Evolutionary conservation across 1,284 basidiomycete species (phyloP).

Genomic region (Tilletia indica): DNA sequence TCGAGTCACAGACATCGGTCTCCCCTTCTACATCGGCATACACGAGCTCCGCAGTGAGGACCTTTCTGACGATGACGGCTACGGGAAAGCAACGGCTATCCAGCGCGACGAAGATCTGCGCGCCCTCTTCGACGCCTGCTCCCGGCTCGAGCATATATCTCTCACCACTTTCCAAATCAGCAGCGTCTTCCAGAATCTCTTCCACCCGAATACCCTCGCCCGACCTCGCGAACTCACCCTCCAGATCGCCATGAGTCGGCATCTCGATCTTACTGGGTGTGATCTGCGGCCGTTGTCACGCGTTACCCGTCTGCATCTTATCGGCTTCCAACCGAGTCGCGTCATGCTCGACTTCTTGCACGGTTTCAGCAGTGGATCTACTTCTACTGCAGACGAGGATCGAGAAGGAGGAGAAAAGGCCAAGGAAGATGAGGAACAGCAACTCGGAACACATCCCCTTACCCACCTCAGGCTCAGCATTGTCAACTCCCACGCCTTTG

Average conservation of each 20-base stretch:
- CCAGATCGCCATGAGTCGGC: not conserved
- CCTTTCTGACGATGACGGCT: not conserved
- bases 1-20: not conserved
- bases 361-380: not conserved
- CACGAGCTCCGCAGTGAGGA: not conserved
- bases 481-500: not conserved
- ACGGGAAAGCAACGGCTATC: too few species aligned
- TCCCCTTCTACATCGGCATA: not conserved
- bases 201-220: slow-evolving; percentile 5
- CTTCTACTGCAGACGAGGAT: too few species aligned
- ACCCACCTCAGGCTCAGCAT: not conserved
- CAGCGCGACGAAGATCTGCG: not conserved
- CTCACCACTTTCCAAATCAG: not conserved
- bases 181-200: not conserved
- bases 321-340: not conserved
- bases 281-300: not conserved
- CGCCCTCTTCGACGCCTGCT: not conserved
- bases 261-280: not conserved
- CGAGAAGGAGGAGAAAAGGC: not conserved
- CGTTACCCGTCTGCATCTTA: not conserved
- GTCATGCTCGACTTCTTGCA: slow-evolving; percentile 13
- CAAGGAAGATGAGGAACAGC: not conserved
- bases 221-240: not conserved
- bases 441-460: not conserved
- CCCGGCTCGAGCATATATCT: not conserved